Evolutionary conservation across 371 early-diverging fungal genomes (phyloP), one percentile per base, ranked within the genome.

Genomic region (Mucor racemosus): DNA sequence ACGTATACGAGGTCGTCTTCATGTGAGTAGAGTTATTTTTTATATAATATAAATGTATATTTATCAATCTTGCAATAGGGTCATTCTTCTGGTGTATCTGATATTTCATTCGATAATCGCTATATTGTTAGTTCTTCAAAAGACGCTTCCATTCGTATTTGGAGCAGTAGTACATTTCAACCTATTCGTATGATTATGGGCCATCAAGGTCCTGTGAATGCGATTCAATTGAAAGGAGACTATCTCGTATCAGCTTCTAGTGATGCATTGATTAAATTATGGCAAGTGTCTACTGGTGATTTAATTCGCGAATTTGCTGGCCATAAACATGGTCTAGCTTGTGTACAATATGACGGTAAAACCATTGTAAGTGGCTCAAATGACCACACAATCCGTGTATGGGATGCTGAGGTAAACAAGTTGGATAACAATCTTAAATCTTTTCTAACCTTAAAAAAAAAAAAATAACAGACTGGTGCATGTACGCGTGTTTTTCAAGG

Each of bases 311-410:
- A 88, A 59, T 91, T 89, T 68, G 69, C 72, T 11, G 94, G 94
- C 11, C 94, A 93, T 67, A 76, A 81, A 11, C 86, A 94, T 26
- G 98, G 98, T 0, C 76, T 99, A 5, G 95, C 99, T 0, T 97
- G 96, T 72, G 92, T 96, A 54, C 96, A 95, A 65, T 97, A 89
- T 77, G 94, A 95, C 70, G 95, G 96, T 41, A 83, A 85, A 60
- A 82, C 84, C 4, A 92, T 98, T 36, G 94, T 96, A 0, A 94
- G 95, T 5, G 99, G 98, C 4, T 92, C 94, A n/a, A 91, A 96
- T 79, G 99, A 99, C 80, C 86, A 90, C 68, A 90, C 93, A 8
- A 94, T 99, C 68, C 90, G 91, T 70, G 79, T 99, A n/a, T 99
- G 99, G 99, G 91, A 96, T 71, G 90, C 92, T 5, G 81, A 44